Base-by-base conservation (phyloP, 495 filamentous ascomycete genomes). In the Penicillium cinerascens region DNA sequence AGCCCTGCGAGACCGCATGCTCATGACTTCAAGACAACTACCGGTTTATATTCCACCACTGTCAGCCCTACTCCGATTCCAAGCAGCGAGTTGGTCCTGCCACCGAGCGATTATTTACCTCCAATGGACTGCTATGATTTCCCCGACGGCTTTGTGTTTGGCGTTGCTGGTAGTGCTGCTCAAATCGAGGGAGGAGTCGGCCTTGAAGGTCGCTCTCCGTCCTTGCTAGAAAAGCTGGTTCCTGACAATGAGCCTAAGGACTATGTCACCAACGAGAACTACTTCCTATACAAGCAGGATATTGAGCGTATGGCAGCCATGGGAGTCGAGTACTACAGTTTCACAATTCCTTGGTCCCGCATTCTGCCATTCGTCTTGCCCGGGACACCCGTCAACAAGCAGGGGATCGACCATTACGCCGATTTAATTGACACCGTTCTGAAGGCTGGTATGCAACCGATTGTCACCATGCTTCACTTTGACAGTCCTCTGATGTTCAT, bases 251-350 rank as follows among this genome's bases (percentile, higher is more conserved):
- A 52, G 26, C 58, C 63, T 2, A 66, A 67, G 35, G 55, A 71
- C 42, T 72, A 72, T 38, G 58, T 76, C 23, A 73, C 76, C 7
- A 73, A 75, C 49, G 65, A 73, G 52, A 72, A 77, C 42, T 80
- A 80, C 54, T 79, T 67, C 38, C 58, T 78, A 8, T 80, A 80
- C 49, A 79, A 79, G 52, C 74, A 79, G 49, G 76, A 80, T 42
- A 76, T 80, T 51, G 61, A 67, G 47, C 63, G 76, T 5, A 42
- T 79, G 20, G 76, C 77, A 0, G 63, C 70, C 1, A 76, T 78
- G 58, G 76, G 77, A 0, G 68, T 78, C 26, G 69, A 72, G 39
- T 76, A 78, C 55, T 79, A 77, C 60, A 68, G 59, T 16, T 78
- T 78, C 56, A 67, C 65, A 0, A 72, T 78, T 42, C 52, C 74